Evolutionary conservation across 331 rosid genomes (phyloP), one percentile per base, ranked within the genome.

Genomic region (Prunus yedoensis): DNA sequence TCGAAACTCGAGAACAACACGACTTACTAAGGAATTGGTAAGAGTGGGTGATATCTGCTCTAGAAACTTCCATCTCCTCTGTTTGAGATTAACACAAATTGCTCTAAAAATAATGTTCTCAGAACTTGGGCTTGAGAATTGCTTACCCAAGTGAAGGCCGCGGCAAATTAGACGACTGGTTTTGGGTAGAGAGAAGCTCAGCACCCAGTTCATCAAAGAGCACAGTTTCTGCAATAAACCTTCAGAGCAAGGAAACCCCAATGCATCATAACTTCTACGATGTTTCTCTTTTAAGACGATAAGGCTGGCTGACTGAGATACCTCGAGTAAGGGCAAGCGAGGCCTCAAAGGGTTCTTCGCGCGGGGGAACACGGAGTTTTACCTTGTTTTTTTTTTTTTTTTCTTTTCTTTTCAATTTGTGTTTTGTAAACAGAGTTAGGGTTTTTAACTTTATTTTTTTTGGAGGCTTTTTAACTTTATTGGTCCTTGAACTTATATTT

Each of bases 21-120:
- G 88, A 58, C 78, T 76, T 12, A 86, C 77, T 53, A 84, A 47
- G 1, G 80, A 84, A 56, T 35, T 65, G 56, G 86, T 80, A 49
- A 89, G 80, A 38, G 78, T 80, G 12, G 82, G 82, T 23, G 86
- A 81, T 45, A 84, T 57, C 79, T 71, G 83, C 71, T 86, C 87
- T 62, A 86, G 66, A 53, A 75, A 73, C 35, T 59, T 86, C 90
- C 93, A 86, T 84, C 83, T 84, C 84, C 77, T 80, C 66, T 81
- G 93, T 64, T 71, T 81, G 8, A 89, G 64, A 73, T 84, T 74
- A 53, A 84, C 83, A 77, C 89, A 89, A 71, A 89, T 23, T 28
- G 89, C 79, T 53, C 77, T 84, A 49, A 81, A 84, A 59, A 88
- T 66, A 27, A 84, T 82, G 54, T 86, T 87, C 71, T 84, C 83